These are phyloP conservation scores for Coemansia sp. DNA, from an alignment of 192 early-diverging fungal genomes.

Conservation along the genomic window DNA sequence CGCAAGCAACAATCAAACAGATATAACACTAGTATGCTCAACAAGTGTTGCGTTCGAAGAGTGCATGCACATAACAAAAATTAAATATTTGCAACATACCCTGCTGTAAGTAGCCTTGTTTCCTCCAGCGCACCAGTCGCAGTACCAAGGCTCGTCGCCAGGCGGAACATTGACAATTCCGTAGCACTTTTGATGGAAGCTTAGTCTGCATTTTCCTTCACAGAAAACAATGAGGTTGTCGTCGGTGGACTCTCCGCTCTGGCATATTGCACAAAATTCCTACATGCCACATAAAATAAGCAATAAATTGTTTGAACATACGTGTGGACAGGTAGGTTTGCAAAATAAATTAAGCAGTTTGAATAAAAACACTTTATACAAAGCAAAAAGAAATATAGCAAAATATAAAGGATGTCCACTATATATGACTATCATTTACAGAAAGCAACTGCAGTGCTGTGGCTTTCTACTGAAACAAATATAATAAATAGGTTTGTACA, in stretches of 20 bases:
- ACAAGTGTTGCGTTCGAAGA: not conserved
- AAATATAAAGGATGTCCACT: not conserved
- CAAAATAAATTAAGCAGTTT: not conserved
- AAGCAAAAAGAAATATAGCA: not conserved
- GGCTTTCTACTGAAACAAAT: too few relatives aligned
- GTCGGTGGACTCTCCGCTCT: constrained; percentile 25
- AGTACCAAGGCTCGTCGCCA: constrained; percentile 52
- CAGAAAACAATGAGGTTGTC: constrained; percentile 49
- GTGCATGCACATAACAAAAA: not conserved
- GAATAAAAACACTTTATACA: not conserved
- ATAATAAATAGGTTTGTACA: too few relatives aligned
- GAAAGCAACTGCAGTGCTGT: not conserved
- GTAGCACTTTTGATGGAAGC: constrained; percentile 48
- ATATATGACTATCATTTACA: not conserved
- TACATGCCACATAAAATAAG: constrained; percentile 10
- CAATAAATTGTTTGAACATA: not conserved
- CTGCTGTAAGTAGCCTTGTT: constrained; percentile 20
- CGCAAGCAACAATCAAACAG: not conserved
- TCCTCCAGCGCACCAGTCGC: constrained; percentile 36
- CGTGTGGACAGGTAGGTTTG: not conserved
- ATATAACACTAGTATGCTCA: too few relatives aligned
- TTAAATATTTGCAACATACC: constrained; percentile 20
- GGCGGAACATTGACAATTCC: constrained; percentile 41
- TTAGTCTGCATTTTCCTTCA: constrained; percentile 43
- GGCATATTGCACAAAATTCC: constrained; percentile 47